phyloP scores from a whole-genome alignment of 305 asterid genomes.

The Striga hermonthica region DNA sequence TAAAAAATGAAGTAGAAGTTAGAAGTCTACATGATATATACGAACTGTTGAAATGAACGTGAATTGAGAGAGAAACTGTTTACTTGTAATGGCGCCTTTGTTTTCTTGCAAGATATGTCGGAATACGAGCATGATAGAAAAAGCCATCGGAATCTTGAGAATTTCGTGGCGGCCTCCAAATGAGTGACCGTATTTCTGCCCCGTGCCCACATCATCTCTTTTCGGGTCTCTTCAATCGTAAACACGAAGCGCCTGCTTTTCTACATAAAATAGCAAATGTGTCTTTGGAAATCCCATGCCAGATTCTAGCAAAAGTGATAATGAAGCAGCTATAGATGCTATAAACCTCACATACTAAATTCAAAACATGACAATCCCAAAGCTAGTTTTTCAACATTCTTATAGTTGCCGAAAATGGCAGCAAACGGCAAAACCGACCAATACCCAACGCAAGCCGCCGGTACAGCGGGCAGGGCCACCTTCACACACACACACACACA shows the following conservation, averaged over 20 bases:
- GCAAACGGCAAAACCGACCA: no score
- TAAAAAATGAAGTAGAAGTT: conserved; percentile 3
- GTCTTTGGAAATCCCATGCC: background rate
- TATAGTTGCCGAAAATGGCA: no score
- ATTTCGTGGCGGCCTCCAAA: conserved; percentile 32
- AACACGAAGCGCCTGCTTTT: conserved; percentile 17
- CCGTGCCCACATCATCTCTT: conserved; percentile 44
- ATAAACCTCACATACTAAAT: no score
- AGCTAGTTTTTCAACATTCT: no score
- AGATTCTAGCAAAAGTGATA: no score
- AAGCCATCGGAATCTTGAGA: conserved; percentile 45
- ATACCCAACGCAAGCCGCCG: no score
- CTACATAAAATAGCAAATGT: conserved; percentile 15
- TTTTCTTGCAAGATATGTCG: conserved; percentile 44
- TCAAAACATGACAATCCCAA: no score
- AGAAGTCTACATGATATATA: conserved; percentile 10
- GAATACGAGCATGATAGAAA: conserved; percentile 50
- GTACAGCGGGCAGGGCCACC: no score
- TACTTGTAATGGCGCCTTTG: conserved; percentile 83
- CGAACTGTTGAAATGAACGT: conserved; percentile 2
- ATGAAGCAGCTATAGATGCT: no score
- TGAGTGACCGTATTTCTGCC: conserved; percentile 34
- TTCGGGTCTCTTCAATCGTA: conserved; percentile 30
- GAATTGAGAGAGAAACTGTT: conserved; percentile 10
- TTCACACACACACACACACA: no score